Conservation (phyloP, 2,329 filamentous ascomycete species). For the Leptographium lundbergii region DNA sequence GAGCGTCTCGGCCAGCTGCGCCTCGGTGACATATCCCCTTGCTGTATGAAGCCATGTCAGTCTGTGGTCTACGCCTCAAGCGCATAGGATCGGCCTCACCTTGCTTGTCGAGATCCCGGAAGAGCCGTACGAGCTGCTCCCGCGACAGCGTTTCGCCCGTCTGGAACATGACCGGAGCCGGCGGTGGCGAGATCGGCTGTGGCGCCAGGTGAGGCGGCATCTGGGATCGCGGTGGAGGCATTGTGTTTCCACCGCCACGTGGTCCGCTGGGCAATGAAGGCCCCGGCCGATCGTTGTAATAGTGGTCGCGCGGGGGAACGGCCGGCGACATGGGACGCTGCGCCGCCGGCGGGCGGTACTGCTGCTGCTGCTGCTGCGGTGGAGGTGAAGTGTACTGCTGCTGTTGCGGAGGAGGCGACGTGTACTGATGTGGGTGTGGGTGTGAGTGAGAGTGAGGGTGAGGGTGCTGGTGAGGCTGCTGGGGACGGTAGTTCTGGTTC, state of each 20-base stretch:
- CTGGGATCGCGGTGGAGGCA: conserved; percentile 7
- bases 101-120: conserved; percentile 81
- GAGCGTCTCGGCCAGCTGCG: conserved; percentile 75
- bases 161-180: conserved; percentile 6
- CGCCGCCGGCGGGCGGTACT: conserved; percentile 19
- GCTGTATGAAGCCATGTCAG: conserved; percentile 26
- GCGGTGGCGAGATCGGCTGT: background rate
- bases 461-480: conserved; percentile 24
- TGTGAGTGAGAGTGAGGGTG: conserved; percentile 24
- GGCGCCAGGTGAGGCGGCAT: background rate
- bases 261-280: conserved; percentile 7
- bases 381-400: conserved; percentile 2
- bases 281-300: background rate
- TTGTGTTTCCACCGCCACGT: conserved; percentile 2
- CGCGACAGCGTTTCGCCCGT: conserved; percentile 48
- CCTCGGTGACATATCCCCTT: conserved; percentile 72
- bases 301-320: conserved; percentile 1
- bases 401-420: conserved; percentile 15
- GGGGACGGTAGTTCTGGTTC: conserved; percentile 13
- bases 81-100: conserved; percentile 30
- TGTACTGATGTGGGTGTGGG: conserved; percentile 19
- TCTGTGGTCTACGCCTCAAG: background rate
- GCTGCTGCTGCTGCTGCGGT: conserved; percentile 30
- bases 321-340: conserved; percentile 12
- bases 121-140: conserved; percentile 57